Evolutionary conservation across 176 grass and related monocot species (phyloP).

Genomic region (Lolium perenne): DNA sequence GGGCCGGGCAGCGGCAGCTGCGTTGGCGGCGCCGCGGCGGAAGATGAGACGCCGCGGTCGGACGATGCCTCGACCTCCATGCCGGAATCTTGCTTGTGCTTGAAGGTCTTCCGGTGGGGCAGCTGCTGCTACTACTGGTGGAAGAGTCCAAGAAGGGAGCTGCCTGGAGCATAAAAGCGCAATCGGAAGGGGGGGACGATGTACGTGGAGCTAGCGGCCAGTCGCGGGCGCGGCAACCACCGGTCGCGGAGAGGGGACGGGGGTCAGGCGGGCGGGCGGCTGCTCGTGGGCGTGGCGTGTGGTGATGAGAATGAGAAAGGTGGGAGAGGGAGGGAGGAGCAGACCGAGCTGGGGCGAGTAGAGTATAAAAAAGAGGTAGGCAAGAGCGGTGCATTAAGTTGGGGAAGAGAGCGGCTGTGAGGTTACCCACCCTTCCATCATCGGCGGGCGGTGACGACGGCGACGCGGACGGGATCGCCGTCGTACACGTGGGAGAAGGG

Average conservation of each 20-base stretch:
- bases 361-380: slow-evolving; percentile 25
- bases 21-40: slow-evolving; percentile 41
- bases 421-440: slow-evolving; percentile 37
- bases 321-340: slow-evolving; percentile 1
- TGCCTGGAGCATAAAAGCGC: slow-evolving; percentile 47
- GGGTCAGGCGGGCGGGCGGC: background rate
- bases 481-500: slow-evolving; percentile 60
- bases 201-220: slow-evolving; percentile 49
- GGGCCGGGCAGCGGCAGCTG: slow-evolving; percentile 40
- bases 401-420: slow-evolving; percentile 15
- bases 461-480: slow-evolving; percentile 44
- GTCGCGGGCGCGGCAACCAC: slow-evolving; percentile 49
- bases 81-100: slow-evolving; percentile 6
- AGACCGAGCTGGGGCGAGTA: background rate
- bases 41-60: slow-evolving; percentile 70
- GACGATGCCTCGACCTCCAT: slow-evolving; percentile 80
- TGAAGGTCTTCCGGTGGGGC: too few species aligned
- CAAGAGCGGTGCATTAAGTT: slow-evolving; percentile 41
- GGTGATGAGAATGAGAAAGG: background rate
- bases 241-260: slow-evolving; percentile 35
- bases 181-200: background rate
- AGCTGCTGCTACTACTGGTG: too few species aligned
- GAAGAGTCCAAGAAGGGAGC: slow-evolving; percentile 39
- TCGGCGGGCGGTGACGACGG: background rate
- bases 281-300: background rate